These are phyloP conservation scores for Paecilomyces variotii DNA, from an alignment of 2,329 filamentous ascomycete genomes.

Conservation along the genomic window DNA sequence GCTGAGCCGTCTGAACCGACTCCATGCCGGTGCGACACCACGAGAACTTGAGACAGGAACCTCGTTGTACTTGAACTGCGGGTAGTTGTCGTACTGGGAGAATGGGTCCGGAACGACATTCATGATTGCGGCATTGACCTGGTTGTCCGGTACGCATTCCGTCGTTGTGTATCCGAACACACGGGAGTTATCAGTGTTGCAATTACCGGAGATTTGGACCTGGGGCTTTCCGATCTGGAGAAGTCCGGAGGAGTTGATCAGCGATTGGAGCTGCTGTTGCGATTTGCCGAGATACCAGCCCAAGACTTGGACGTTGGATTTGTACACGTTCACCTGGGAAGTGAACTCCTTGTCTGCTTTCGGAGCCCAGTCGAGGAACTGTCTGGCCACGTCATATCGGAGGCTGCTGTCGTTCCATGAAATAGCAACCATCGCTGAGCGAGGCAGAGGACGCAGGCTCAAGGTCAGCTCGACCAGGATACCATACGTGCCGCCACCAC, in stretches of 20 bases:
- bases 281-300: conserved; percentile 8
- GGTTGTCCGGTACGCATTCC: conserved; percentile 7
- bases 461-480: conserved; percentile 15
- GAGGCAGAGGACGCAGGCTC: neutral
- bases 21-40: conserved; percentile 5
- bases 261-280: conserved; percentile 4
- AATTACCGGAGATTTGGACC: conserved; percentile 5
- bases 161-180: conserved; percentile 6
- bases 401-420: conserved; percentile 3
- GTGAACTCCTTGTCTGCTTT: conserved; percentile 6
- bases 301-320: conserved; percentile 5
- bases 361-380: conserved; percentile 10
- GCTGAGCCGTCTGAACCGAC: conserved; percentile 5
- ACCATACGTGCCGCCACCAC: conserved; percentile 23
- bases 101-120: neutral
- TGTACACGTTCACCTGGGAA: conserved; percentile 10
- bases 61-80: conserved; percentile 5
- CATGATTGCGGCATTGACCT: conserved; percentile 3
- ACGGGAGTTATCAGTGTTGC: conserved; percentile 6
- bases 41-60: neutral
- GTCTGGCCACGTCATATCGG: conserved; percentile 7
- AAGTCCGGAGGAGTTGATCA: conserved; percentile 8
- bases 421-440: conserved; percentile 7
- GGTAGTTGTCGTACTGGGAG: neutral
- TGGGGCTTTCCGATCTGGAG: conserved; percentile 4